A percentile compares a stretch with the other conserved stretches of the same genome.
Conservation (phyloP, 2,329 filamentous ascomycete genomes). For the Plectosphaerella sp. region DNA sequence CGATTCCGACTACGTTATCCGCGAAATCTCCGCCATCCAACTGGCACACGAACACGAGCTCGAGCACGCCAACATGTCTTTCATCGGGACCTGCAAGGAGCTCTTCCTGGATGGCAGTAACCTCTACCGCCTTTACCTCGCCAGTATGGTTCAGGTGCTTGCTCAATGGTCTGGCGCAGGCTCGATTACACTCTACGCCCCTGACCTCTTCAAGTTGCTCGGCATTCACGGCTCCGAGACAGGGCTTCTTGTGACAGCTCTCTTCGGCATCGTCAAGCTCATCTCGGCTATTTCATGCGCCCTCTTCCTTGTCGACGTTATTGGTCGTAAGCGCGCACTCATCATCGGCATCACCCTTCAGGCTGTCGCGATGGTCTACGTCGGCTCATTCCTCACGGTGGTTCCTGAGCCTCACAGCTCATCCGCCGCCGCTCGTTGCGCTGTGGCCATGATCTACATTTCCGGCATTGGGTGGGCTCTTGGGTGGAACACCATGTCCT, state of each 20-base stretch:
- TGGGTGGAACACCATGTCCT: conserved; percentile 71
- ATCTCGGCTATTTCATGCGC: conserved; percentile 63
- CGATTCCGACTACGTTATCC: conserved; percentile 56
- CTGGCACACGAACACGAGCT: conserved; percentile 64
- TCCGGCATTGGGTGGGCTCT: conserved; percentile 66
- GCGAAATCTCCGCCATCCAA: conserved; percentile 62
- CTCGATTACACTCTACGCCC: conserved; percentile 72
- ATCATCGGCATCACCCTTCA: conserved; percentile 58
- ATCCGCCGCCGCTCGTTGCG: conserved; percentile 54
- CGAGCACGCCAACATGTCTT: conserved; percentile 64
- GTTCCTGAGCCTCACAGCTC: conserved; percentile 53
- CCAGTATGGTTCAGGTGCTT: conserved; percentile 64
- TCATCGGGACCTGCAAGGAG: conserved; percentile 62
- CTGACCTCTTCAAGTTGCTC: conserved; percentile 67
- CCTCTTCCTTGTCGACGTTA: conserved; percentile 73
- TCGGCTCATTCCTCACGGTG: conserved; percentile 56
- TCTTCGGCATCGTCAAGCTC: conserved; percentile 75
- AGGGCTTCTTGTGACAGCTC: conserved; percentile 66
- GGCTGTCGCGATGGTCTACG: conserved; percentile 56
- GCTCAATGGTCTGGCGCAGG: conserved; percentile 71
- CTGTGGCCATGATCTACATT: conserved; percentile 70
- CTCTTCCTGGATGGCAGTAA: conserved; percentile 64
- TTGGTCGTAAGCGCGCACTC: conserved; percentile 67
- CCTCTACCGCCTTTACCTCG: conserved; percentile 67
- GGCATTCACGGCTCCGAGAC: conserved; percentile 65